Conservation (phyloP, 148 eudicot species). For the Amaranthus cruentus region DNA sequence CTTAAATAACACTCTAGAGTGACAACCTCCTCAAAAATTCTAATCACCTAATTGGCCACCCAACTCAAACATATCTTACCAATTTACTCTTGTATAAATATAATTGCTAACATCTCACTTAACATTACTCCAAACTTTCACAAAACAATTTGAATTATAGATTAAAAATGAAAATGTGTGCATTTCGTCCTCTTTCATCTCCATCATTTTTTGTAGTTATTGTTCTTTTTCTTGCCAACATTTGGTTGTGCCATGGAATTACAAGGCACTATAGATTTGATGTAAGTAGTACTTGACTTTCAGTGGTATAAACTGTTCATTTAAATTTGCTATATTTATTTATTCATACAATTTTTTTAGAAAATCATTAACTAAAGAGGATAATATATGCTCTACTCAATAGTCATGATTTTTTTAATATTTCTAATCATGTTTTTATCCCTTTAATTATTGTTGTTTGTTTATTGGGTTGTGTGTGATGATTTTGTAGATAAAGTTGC, state of each 20-base stretch:
- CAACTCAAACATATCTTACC: background rate
- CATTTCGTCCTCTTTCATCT: slow-evolving; percentile 2
- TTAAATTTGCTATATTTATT: too few relatives aligned
- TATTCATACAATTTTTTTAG: too few relatives aligned
- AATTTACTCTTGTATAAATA: slow-evolving; percentile 13
- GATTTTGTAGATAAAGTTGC: slow-evolving; percentile 39
- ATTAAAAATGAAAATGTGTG: slow-evolving; percentile 8
- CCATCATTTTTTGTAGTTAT: slow-evolving; percentile 15
- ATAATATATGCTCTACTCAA: too few relatives aligned
- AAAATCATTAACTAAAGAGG: too few relatives aligned
- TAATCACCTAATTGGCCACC: slow-evolving; percentile 26
- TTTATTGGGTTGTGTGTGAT: background rate
- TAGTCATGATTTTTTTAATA: too few relatives aligned
- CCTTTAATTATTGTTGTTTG: background rate
- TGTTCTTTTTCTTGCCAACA: slow-evolving; percentile 17
- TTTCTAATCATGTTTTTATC: too few relatives aligned
- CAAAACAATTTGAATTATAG: background rate
- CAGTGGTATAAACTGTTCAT: background rate
- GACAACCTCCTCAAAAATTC: slow-evolving; percentile 6
- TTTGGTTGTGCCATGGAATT: slow-evolving; percentile 23
- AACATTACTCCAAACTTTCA: background rate
- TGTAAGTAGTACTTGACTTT: slow-evolving; percentile 28
- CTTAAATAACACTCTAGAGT: slow-evolving; percentile 29
- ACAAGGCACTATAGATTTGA: slow-evolving; percentile 60
- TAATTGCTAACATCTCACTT: slow-evolving; percentile 9